Evolutionary conservation across 129 eudicot species (phyloP), one percentile per base, ranked within the genome.

Genomic region (Chrysanthemum makinoi): DNA sequence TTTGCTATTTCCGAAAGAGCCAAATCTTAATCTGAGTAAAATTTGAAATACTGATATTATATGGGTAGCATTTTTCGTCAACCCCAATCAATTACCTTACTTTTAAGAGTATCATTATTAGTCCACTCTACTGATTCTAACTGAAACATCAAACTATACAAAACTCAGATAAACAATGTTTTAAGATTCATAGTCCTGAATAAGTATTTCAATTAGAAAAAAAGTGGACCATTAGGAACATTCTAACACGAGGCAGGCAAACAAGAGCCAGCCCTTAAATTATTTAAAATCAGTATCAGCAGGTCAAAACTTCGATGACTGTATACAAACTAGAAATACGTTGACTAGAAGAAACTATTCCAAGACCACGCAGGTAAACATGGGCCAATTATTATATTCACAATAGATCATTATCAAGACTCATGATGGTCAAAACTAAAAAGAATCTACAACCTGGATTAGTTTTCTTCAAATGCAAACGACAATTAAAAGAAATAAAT

Each of bases 61-160:
- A 61, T 12, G 46, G 66, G 15, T 16, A 61, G 66, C 44, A 61
- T 61, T 61, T 61, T 26, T n/a, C 10, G 26, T 61, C 44, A 26
- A 61, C 16, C 16, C 16, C 44, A 22, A 61, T 13, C 43, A 22
- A 8, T 28, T 24, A 11, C 7, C n/a, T 15, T 17, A 52, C 6
- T 15, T 52, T 39, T 8, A 2, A 39, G 46, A 39, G 46, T 39
- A 39, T 39, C 10, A 2, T 39, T 39, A 39, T 39, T 39, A 39
- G 46, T 39, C 46, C 46, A 39, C 46, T 39, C 19, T 52, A 52
- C 9, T 39, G 46, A 39, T 39, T 39, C 46, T 7, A 39, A 39
- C 10, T 17, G 8, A 15, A 52, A 15, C 57, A 52, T 39, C 57
- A 52, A 52, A 52, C 57, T 12, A 52, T 15, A 52, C 7, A 17